Evolutionary conservation across 805 yeast species (phyloP).

Genomic region (Cyberlindnera americana): DNA sequence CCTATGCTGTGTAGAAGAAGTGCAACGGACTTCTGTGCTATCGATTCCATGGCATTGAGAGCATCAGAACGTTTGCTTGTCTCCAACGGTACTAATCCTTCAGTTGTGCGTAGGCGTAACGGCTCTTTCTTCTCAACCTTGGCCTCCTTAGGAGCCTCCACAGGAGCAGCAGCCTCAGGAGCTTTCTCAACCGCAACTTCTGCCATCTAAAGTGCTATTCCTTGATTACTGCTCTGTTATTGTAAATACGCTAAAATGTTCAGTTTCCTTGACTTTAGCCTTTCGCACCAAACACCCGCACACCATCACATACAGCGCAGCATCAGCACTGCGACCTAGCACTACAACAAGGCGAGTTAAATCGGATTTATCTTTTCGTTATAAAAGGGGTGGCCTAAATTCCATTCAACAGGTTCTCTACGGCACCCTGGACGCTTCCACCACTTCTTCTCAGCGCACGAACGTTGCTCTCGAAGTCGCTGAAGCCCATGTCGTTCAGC

Average conservation of each 20-base stretch:
- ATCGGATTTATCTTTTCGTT: too few species aligned
- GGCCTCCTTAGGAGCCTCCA: not conserved
- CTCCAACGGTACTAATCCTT: conserved; percentile 4
- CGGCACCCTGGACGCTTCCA: conserved; percentile 96
- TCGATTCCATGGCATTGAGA: conserved; percentile 29
- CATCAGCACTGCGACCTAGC: too few species aligned
- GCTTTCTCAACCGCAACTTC: too few species aligned
- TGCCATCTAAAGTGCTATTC: too few species aligned
- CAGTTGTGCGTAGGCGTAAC: not conserved
- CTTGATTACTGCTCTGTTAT: too few species aligned
- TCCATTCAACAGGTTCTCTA: conserved; percentile 77
- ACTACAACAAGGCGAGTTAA: too few species aligned
- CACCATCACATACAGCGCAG: too few species aligned
- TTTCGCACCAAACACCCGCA: too few species aligned
- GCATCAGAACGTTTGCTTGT: conserved; percentile 6
- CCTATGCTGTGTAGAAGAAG: conserved; percentile 34
- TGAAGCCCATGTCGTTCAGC: conserved; percentile 80
- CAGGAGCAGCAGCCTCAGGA: too few species aligned
- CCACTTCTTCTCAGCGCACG: conserved; percentile 92
- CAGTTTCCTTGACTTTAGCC: too few species aligned
- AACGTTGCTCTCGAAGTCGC: conserved; percentile 88
- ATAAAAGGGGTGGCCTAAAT: too few species aligned
- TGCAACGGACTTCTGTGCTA: conserved; percentile 34
- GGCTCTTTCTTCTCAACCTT: not conserved
- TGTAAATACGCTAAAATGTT: too few species aligned